These are phyloP conservation scores for Leccinum variicolor DNA, from an alignment of 768 basidiomycete species.

Conservation along the genomic window DNA sequence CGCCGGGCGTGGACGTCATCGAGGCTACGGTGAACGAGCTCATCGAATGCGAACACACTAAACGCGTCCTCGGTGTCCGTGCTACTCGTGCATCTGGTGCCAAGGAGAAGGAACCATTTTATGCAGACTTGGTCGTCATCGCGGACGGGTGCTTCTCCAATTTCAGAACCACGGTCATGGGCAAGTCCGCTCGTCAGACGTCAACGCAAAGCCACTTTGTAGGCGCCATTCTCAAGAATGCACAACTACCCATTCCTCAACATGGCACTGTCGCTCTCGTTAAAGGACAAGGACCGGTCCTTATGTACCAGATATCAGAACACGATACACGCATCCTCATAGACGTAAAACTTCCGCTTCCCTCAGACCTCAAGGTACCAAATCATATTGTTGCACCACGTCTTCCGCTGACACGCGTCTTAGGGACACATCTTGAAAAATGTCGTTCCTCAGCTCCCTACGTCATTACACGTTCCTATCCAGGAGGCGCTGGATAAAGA, in stretches of 20 bases:
- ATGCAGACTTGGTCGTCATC: slow-evolving; percentile 78
- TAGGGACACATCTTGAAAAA: slow-evolving; percentile 69
- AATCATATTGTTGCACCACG: not conserved
- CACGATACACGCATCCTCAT: slow-evolving; percentile 92
- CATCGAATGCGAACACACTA: slow-evolving; percentile 51
- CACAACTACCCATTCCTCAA: slow-evolving; percentile 63
- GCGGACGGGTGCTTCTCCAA: slow-evolving; percentile 97
- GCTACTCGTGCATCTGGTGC: slow-evolving; percentile 41
- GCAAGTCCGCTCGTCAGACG: slow-evolving; percentile 44
- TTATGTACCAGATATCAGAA: slow-evolving; percentile 88
- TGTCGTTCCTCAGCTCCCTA: slow-evolving; percentile 80
- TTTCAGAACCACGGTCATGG: slow-evolving; percentile 73
- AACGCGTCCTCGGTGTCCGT: slow-evolving; percentile 63
- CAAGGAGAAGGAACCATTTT: slow-evolving; percentile 48
- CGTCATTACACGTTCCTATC: slow-evolving; percentile 62
- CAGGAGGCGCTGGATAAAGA: slow-evolving; percentile 69
- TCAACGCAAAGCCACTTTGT: slow-evolving; percentile 75
- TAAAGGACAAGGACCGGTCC: slow-evolving; percentile 79
- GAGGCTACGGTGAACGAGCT: slow-evolving; percentile 84
- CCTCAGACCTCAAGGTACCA: slow-evolving; percentile 71
- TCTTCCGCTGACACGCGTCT: not conserved
- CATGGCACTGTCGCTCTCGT: slow-evolving; percentile 85
- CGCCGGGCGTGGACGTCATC: slow-evolving; percentile 69
- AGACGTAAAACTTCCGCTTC: slow-evolving; percentile 82
- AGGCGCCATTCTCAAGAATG: slow-evolving; percentile 80